Conservation (phyloP, 768 basidiomycete genomes). For the Russula compacta region DNA sequence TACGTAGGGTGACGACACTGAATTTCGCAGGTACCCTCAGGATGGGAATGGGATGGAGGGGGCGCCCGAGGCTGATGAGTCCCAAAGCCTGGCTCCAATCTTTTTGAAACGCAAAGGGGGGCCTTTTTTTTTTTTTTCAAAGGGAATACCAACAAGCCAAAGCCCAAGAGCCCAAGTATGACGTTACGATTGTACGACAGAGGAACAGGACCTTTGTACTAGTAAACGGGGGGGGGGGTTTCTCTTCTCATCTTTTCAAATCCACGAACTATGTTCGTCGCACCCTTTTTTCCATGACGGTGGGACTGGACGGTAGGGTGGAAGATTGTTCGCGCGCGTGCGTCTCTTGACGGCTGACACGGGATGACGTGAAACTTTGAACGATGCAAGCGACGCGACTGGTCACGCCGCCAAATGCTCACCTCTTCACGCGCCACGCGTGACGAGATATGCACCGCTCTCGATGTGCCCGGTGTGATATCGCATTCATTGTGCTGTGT, state of each 20-base stretch:
- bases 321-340: neutral
- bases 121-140: no score
- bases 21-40: neutral
- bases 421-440: conserved; percentile 2
- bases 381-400: conserved; percentile 2
- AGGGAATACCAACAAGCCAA: no score
- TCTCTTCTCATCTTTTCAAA: no score
- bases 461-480: neutral
- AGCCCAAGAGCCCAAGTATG: neutral
- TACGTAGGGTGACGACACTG: neutral
- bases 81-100: conserved; percentile 7
- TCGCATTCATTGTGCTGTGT: neutral
- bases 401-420: neutral
- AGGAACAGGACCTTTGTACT: no score
- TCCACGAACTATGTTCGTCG: no score
- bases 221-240: no score
- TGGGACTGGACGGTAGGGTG: neutral
- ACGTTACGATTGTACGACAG: no score
- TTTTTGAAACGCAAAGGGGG: no score
- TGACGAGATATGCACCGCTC: neutral
- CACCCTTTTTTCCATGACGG: neutral
- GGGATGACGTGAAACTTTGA: neutral
- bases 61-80: neutral
- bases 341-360: conserved; percentile 3
- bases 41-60: neutral